A percentile compares a stretch with the other conserved stretches of the same genome.
phyloP scores from a whole-genome alignment of 306 rosid genomes.

The Acacia acuminata region DNA sequence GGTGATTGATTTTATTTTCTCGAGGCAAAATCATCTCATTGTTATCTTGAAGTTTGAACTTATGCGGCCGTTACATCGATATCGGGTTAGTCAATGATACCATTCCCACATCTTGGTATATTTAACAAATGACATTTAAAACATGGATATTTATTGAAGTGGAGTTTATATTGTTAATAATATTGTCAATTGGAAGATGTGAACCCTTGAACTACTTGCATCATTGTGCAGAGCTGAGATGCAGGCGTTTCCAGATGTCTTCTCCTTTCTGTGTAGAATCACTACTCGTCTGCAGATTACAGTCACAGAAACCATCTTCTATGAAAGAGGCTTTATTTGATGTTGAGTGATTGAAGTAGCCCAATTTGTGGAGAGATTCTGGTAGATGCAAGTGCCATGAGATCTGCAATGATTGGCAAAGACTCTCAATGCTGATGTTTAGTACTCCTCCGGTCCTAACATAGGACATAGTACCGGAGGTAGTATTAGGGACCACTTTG shows the following conservation, averaged over 20 bases:
- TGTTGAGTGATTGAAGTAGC: constrained; percentile 35
- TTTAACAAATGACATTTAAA: constrained; percentile 19
- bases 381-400: constrained; percentile 29
- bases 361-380: constrained; percentile 24
- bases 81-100: constrained; percentile 53
- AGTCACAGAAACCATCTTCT: constrained; percentile 35
- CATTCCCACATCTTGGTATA: neutral
- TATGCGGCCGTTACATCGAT: constrained; percentile 63
- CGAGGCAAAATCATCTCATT: constrained; percentile 70
- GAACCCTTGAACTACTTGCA: constrained; percentile 31
- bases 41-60: constrained; percentile 88
- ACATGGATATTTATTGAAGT: constrained; percentile 19
- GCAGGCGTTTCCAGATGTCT: constrained; percentile 50
- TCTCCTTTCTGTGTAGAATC: constrained; percentile 30
- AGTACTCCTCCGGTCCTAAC: neutral
- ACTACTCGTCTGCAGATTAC: constrained; percentile 16
- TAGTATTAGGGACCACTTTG: constrained; percentile 25
- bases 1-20: constrained; percentile 28
- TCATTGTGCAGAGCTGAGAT: constrained; percentile 56
- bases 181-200: constrained; percentile 16
- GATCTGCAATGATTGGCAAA: constrained; percentile 32
- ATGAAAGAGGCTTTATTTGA: constrained; percentile 28
- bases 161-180: constrained; percentile 20
- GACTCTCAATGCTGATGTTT: constrained; percentile 27
- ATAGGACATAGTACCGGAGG: too few species aligned